A percentile compares a stretch with the other conserved stretches of the same genome.
Evolutionary conservation across 2,329 filamentous ascomycete species (phyloP).

Genomic region (Trichoderma citrinoviride): DNA sequence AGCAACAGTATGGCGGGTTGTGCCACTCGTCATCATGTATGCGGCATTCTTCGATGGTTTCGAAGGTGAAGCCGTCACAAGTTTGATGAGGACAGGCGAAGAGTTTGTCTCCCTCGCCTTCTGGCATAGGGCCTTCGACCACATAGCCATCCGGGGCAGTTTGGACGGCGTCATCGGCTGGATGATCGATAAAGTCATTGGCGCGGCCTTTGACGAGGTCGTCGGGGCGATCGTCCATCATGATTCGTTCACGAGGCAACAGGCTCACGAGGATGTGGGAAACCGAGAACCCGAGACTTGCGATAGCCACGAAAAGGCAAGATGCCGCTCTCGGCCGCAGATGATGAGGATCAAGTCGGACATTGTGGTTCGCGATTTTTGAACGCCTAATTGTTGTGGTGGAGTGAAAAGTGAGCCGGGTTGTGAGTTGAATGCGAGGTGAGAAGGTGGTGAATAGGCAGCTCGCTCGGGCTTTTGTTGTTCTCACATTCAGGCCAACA

Average conservation of each 20-base stretch:
- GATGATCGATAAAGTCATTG: background rate
- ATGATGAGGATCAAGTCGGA: background rate
- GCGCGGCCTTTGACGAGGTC: too few species aligned
- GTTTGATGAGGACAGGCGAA: conserved; percentile 27
- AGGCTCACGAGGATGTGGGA: background rate
- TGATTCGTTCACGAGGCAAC: too few species aligned
- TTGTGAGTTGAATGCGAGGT: background rate
- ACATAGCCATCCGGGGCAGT: background rate
- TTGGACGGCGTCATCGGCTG: background rate
- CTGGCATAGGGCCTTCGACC: background rate
- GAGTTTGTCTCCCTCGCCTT: background rate
- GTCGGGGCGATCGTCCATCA: background rate
- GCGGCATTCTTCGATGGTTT: conserved; percentile 25
- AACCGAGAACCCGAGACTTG: background rate
- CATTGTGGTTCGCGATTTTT: background rate
- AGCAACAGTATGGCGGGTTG: conserved; percentile 25
- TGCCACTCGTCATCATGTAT: conserved; percentile 30
- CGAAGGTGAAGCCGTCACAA: conserved; percentile 30
- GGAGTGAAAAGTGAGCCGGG: background rate
- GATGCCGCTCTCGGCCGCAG: background rate
- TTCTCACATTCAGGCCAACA: background rate
- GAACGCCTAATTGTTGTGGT: too few species aligned
- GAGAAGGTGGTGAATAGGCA: background rate
- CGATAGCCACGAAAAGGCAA: background rate
- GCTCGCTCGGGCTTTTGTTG: too few species aligned